Evolutionary conservation across 257 asterid genomes (phyloP).

Genomic region (Rhazya stricta): DNA sequence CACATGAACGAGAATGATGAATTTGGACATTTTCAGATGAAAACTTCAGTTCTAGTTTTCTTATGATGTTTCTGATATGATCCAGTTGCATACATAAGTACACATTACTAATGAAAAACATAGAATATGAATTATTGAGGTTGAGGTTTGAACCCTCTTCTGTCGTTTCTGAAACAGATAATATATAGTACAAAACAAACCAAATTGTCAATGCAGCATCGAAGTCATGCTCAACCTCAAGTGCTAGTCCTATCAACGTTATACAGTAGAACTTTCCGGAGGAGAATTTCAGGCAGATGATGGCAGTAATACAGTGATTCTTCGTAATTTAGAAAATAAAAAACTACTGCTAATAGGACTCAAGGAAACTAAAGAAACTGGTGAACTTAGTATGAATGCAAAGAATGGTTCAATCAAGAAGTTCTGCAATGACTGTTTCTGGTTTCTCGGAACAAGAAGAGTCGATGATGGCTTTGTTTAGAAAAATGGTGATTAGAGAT

Average conservation of each 20-base stretch:
- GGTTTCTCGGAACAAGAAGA: not conserved
- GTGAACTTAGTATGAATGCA: not conserved
- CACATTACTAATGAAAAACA: not conserved
- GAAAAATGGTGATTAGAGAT: not conserved
- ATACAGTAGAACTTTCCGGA: not conserved
- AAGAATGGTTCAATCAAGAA: not conserved
- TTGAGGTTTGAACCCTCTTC: conserved; percentile 20
- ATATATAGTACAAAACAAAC: not conserved
- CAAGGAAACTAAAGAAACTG: not conserved
- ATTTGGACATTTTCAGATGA: conserved; percentile 8
- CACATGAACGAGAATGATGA: conserved; percentile 5
- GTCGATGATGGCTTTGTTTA: not conserved
- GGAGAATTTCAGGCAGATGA: not conserved
- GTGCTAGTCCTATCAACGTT: not conserved
- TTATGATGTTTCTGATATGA: too few relatives aligned
- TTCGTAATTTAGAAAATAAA: too few relatives aligned
- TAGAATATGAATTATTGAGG: conserved; percentile 2
- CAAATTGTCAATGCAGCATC: not conserved
- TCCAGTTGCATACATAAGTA: conserved; percentile 2
- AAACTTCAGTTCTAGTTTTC: not conserved
- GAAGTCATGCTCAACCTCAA: not conserved
- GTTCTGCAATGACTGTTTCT: not conserved
- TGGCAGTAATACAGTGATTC: not conserved
- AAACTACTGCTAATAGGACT: too few relatives aligned
- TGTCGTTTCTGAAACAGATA: conserved; percentile 16